Evolutionary conservation across 352 stramenopile genomes (phyloP).

Genomic region (Globisporangium nodosum): DNA sequence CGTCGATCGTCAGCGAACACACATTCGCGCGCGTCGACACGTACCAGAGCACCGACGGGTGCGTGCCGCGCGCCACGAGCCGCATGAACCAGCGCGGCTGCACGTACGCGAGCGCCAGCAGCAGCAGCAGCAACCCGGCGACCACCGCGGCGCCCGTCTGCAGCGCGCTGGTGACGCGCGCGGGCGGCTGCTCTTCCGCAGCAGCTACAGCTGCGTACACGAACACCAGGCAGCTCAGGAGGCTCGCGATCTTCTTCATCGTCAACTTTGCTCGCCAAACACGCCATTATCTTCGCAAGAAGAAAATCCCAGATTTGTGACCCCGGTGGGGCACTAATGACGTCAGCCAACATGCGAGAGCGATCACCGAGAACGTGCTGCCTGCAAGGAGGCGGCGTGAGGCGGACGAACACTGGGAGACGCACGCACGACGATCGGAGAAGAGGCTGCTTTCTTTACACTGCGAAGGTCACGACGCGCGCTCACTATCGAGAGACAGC

Average conservation of each 20-base stretch:
- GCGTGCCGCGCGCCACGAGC: slow-evolving; percentile 55
- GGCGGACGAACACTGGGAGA: too few relatives aligned
- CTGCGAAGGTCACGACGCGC: too few relatives aligned
- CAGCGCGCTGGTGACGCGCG: slow-evolving; percentile 6
- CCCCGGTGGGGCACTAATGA: too few relatives aligned
- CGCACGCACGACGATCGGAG: too few relatives aligned
- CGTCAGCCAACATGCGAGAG: too few relatives aligned
- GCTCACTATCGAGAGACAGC: neutral
- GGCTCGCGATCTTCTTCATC: neutral
- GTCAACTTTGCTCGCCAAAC: too few relatives aligned
- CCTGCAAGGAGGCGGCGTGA: too few relatives aligned
- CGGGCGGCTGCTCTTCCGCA: neutral
- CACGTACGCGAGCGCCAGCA: slow-evolving; percentile 59
- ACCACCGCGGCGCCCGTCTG: slow-evolving; percentile 9
- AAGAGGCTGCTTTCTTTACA: too few relatives aligned
- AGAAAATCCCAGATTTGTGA: too few relatives aligned
- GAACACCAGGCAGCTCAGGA: neutral
- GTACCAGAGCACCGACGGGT: slow-evolving; percentile 75
- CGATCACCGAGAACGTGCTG: too few relatives aligned
- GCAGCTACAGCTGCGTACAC: neutral
- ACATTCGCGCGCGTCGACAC: slow-evolving; percentile 41
- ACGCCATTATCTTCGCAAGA: too few relatives aligned
- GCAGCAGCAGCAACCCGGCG: slow-evolving; percentile 3
- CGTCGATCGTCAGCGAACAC: slow-evolving; percentile 78
- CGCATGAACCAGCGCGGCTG: slow-evolving; percentile 67